Percentiles rank a stretch among this genome's conserved stretches.
Evolutionary conservation across 331 rosid species (phyloP).

Genomic region (Malus hybrid): DNA sequence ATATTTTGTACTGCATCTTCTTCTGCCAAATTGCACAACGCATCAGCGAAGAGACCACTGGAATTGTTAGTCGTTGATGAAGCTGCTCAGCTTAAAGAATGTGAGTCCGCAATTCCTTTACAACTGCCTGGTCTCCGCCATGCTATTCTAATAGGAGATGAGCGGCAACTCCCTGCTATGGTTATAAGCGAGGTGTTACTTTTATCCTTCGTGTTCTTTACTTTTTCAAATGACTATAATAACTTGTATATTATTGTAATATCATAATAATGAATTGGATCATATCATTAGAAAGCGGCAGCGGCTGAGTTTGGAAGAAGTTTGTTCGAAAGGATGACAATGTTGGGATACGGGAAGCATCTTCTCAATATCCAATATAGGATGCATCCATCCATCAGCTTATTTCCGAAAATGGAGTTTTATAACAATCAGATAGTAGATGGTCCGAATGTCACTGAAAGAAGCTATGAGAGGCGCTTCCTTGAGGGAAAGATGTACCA

Average conservation of each 20-base stretch:
- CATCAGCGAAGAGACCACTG: background rate
- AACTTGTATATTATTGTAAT: slow-evolving; percentile 8
- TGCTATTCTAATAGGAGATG: slow-evolving; percentile 46
- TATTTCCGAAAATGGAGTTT: slow-evolving; percentile 49
- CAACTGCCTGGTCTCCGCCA: slow-evolving; percentile 29
- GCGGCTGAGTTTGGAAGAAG: slow-evolving; percentile 29
- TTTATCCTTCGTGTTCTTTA: background rate
- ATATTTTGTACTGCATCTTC: slow-evolving; percentile 43
- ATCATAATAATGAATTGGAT: background rate
- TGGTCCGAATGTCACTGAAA: slow-evolving; percentile 23
- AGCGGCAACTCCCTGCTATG: slow-evolving; percentile 49
- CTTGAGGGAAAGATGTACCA: slow-evolving; percentile 34
- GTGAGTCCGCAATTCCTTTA: slow-evolving; percentile 48
- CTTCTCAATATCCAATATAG: slow-evolving; percentile 39
- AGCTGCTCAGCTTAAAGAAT: slow-evolving; percentile 53
- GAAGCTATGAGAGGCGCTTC: slow-evolving; percentile 29
- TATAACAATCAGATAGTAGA: slow-evolving; percentile 32
- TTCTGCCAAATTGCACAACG: slow-evolving; percentile 22
- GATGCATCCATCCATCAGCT: slow-evolving; percentile 55
- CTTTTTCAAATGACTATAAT: background rate
- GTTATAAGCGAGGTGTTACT: slow-evolving; percentile 43
- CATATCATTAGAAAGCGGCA: slow-evolving; percentile 18
- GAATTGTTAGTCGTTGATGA: slow-evolving; percentile 36
- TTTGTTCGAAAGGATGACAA: slow-evolving; percentile 20
- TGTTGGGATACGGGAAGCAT: slow-evolving; percentile 14